These are phyloP conservation scores for Mucuna pruriens DNA, from an alignment of 306 rosid species.

Conservation along the genomic window DNA sequence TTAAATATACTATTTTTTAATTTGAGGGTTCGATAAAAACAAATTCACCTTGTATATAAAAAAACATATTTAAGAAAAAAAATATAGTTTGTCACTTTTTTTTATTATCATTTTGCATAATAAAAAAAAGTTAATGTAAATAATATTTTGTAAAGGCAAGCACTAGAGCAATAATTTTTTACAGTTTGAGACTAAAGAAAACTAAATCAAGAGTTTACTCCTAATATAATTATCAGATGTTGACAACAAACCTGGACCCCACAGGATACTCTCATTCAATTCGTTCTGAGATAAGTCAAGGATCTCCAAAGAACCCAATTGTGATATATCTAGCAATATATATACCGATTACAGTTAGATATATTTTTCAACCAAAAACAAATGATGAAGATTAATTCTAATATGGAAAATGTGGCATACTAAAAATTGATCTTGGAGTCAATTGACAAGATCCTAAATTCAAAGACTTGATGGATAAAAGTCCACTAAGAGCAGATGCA, in stretches of 20 bases:
- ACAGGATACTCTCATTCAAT: background rate
- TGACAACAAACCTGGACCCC: background rate
- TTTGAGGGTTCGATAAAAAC: too few relatives aligned
- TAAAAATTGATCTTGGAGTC: background rate
- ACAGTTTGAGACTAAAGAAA: too few relatives aligned
- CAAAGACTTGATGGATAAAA: slow-evolving; percentile 26
- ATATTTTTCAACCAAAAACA: background rate
- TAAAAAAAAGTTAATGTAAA: too few relatives aligned
- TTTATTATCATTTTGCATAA: too few relatives aligned
- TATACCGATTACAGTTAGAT: background rate
- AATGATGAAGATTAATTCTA: background rate
- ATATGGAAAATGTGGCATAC: background rate
- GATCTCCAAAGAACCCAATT: background rate
- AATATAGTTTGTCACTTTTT: too few relatives aligned
- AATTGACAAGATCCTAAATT: background rate
- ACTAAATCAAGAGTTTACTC: too few relatives aligned
- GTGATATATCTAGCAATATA: background rate
- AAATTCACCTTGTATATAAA: too few relatives aligned
- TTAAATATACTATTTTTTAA: too few relatives aligned
- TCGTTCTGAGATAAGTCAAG: background rate
- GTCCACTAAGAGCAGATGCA: background rate
- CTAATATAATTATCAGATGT: too few relatives aligned
- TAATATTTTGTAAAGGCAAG: too few relatives aligned
- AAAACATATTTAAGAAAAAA: too few relatives aligned
- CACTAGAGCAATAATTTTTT: too few relatives aligned